phyloP scores from a whole-genome alignment of 2,329 filamentous ascomycete species.

The Chaetomium sp. region DNA sequence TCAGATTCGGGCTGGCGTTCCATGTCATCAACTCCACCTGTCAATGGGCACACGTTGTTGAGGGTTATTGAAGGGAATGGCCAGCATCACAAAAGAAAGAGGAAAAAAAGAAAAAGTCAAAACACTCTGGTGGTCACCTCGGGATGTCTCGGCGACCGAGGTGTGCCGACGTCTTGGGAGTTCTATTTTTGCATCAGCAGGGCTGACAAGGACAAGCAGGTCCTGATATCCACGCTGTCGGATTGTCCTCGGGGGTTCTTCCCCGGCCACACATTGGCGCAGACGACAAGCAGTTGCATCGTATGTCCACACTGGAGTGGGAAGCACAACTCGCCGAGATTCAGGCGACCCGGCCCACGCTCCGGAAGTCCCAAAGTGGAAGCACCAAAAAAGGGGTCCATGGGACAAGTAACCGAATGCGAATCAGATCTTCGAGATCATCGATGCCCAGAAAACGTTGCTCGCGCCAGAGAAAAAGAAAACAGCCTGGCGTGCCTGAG shows the following conservation, averaged over 20 bases:
- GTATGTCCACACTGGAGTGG: background rate
- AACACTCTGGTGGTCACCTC: too few species aligned
- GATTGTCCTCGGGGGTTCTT: conserved; percentile 6
- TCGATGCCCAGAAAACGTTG: background rate
- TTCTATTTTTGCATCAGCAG: too few species aligned
- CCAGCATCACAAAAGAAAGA: too few species aligned
- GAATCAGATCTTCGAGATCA: conserved; percentile 7
- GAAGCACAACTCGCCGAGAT: background rate
- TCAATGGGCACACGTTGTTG: too few species aligned
- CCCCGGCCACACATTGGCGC: background rate
- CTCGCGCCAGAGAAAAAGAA: background rate
- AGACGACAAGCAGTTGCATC: background rate
- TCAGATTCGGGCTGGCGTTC: too few species aligned
- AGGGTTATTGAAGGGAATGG: too few species aligned
- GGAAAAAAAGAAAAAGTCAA: too few species aligned
- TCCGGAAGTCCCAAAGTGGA: conserved; percentile 3
- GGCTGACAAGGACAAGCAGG: too few species aligned
- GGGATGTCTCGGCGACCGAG: too few species aligned
- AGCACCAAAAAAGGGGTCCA: conserved; percentile 4
- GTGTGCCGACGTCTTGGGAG: too few species aligned
- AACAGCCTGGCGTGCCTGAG: too few species aligned
- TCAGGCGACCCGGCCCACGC: conserved; percentile 2
- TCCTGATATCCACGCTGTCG: conserved; percentile 2
- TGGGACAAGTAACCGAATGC: conserved; percentile 1
- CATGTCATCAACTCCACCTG: too few species aligned